Conservation (phyloP, 2,329 filamentous ascomycete species). For the Sporothrix sp. region DNA sequence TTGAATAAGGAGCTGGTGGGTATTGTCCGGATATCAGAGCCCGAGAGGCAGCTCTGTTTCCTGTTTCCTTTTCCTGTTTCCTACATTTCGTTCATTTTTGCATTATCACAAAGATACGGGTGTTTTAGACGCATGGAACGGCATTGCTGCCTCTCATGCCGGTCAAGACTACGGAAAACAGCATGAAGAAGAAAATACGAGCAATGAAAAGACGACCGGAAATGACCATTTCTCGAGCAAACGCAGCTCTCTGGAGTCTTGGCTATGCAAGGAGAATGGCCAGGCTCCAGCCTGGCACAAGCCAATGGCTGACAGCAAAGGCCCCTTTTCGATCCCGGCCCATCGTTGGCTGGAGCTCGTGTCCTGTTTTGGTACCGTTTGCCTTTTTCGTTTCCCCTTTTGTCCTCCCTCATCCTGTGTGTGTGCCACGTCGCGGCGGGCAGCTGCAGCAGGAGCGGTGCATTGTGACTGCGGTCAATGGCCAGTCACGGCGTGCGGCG, state of each 20-base stretch:
- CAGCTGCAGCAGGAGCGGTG: constrained; percentile 1
- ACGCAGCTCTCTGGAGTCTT: background rate
- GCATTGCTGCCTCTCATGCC: no score
- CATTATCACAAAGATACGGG: no score
- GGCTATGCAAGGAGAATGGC: background rate
- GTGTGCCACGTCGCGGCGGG: background rate
- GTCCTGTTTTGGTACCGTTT: background rate
- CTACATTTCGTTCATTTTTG: background rate
- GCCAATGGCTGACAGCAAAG: constrained; percentile 3
- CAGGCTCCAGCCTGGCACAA: background rate
- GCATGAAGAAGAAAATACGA: no score
- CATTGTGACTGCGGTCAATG: no score
- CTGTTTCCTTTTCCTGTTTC: background rate
- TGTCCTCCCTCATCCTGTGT: background rate
- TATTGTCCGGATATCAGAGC: background rate
- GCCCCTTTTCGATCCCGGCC: background rate
- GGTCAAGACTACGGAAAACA: no score
- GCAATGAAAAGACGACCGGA: no score
- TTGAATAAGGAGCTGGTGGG: background rate
- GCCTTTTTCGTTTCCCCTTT: background rate
- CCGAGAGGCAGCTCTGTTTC: background rate
- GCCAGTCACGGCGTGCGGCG: no score
- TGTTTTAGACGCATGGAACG: no score
- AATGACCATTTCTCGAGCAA: no score
- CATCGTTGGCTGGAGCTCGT: background rate